These are phyloP conservation scores for Gossypium herbaceum DNA, from an alignment of 345 rosid genomes.

Conservation along the genomic window DNA sequence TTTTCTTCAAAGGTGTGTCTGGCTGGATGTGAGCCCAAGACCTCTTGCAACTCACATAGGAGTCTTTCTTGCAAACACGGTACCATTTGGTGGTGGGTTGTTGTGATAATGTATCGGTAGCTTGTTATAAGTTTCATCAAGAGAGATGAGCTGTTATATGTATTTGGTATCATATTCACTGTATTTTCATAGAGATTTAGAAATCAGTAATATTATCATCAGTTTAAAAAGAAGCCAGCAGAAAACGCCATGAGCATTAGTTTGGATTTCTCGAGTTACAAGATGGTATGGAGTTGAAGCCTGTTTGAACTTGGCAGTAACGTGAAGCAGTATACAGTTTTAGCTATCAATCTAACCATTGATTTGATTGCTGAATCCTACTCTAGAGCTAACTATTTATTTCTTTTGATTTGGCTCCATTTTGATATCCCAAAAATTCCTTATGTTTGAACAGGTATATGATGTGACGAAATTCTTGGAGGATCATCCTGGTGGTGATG, in stretches of 20 bases:
- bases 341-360: background rate
- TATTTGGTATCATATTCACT: background rate
- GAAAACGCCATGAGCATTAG: background rate
- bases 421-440: background rate
- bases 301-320: background rate
- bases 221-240: background rate
- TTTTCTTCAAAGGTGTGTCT: too few species aligned
- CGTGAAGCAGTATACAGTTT: background rate
- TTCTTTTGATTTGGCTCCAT: constrained; percentile 4
- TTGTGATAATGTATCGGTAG: background rate
- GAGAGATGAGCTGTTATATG: background rate
- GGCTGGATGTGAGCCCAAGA: too few species aligned
- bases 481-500: constrained; percentile 84
- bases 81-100: too few species aligned
- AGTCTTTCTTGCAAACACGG: too few species aligned
- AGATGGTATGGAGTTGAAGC: background rate
- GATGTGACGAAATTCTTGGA: constrained; percentile 78
- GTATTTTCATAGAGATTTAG: background rate
- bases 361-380: background rate
- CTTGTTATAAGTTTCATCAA: background rate
- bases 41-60: too few species aligned
- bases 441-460: constrained; percentile 42
- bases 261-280: background rate
- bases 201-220: background rate
- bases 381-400: background rate